Evolutionary conservation across 257 asterid species (phyloP).

Genomic region (Craterostigma plantagineum): DNA sequence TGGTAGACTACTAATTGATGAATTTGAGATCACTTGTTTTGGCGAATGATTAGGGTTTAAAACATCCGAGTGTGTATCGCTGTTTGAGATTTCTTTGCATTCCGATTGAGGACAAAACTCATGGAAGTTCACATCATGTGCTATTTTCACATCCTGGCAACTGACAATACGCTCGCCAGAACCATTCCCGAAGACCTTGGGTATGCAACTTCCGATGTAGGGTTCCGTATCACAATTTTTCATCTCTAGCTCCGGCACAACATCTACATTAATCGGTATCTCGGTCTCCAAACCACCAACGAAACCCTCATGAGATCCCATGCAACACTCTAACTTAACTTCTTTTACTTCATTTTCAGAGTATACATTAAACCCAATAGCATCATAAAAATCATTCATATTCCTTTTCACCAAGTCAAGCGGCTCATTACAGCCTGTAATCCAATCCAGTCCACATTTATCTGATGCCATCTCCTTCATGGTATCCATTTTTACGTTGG

Average conservation of each 20-base stretch:
- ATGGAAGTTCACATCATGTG: conserved; percentile 13
- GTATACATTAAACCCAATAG: no score
- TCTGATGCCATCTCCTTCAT: no score
- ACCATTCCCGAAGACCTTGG: background rate
- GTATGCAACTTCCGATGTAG: background rate
- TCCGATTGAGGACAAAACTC: conserved; percentile 19
- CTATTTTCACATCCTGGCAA: conserved; percentile 13
- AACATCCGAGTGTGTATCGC: conserved; percentile 76
- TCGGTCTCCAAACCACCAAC: no score
- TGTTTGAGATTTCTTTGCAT: conserved; percentile 57
- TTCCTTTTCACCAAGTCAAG: no score
- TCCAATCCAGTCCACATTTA: no score
- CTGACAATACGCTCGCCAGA: background rate
- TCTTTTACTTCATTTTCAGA: no score
- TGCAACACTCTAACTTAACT: no score
- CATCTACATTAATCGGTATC: background rate
- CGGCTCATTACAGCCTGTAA: no score
- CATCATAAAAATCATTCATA: no score
- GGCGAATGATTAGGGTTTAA: conserved; percentile 68
- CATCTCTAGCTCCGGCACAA: background rate
- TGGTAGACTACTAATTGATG: conserved; percentile 32
- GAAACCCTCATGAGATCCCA: no score
- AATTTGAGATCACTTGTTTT: conserved; percentile 36
- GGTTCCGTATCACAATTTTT: background rate
- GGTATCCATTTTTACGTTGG: no score